phyloP scores from a whole-genome alignment of 345 rosid species.

The Durio zibethinus region DNA sequence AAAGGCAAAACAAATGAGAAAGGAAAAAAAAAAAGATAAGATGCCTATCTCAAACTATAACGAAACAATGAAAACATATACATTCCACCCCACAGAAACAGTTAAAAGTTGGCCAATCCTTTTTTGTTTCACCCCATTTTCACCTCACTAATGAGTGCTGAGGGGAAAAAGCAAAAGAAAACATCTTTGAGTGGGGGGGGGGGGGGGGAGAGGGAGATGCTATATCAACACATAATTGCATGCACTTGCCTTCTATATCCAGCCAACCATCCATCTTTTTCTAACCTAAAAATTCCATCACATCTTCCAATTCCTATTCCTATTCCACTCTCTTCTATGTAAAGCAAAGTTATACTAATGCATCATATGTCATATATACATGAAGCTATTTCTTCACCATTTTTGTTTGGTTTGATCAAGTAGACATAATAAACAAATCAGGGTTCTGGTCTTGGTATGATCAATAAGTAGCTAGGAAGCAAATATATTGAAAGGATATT shows the following conservation, averaged over 20 bases:
- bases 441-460: background rate
- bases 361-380: background rate
- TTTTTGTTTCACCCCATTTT: slow-evolving; percentile 9
- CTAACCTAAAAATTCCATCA: slow-evolving; percentile 16
- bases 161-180: slow-evolving; percentile 24
- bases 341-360: slow-evolving; percentile 18
- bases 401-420: slow-evolving; percentile 10
- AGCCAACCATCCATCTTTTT: background rate
- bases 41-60: background rate
- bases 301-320: background rate
- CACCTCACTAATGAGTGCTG: slow-evolving; percentile 27
- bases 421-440: background rate
- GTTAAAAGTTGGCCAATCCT: slow-evolving; percentile 4
- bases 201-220: no score
- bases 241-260: slow-evolving; percentile 18
- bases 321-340: slow-evolving; percentile 22
- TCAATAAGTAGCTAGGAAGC: background rate
- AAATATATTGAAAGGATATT: background rate
- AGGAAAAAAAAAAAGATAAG: background rate
- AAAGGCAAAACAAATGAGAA: slow-evolving; percentile 3
- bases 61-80: slow-evolving; percentile 11
- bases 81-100: background rate
- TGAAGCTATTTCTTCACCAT: slow-evolving; percentile 11
- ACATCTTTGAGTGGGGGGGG: slow-evolving; percentile 26
- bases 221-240: slow-evolving; percentile 24